Conservation (phyloP, 2,329 filamentous ascomycete species). For the Aureobasidium uvarum region DNA sequence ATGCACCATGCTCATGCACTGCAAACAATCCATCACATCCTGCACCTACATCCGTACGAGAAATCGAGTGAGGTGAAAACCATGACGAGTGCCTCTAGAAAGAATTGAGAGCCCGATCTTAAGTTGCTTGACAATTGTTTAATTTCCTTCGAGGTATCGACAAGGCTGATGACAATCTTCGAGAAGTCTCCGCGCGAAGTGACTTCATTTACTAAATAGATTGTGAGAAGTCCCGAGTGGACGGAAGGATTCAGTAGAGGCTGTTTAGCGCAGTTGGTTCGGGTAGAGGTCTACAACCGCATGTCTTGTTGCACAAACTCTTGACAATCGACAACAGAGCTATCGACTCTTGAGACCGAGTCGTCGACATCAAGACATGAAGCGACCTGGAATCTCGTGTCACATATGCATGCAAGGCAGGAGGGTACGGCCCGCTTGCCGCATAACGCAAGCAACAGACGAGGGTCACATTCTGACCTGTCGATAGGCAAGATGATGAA, state of each 20-base stretch:
- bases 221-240: not conserved
- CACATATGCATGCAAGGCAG: slow-evolving; percentile 4
- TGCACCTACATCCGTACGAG: not conserved
- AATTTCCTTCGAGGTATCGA: slow-evolving; percentile 6
- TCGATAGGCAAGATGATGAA: slow-evolving; percentile 15
- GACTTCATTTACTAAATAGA: slow-evolving; percentile 6
- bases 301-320: not conserved
- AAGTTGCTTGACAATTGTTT: not conserved
- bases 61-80: not conserved
- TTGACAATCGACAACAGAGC: not conserved
- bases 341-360: not conserved
- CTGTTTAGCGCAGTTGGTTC: slow-evolving; percentile 8
- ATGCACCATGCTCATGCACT: slow-evolving; percentile 6
- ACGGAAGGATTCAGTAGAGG: slow-evolving; percentile 13
- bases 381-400: not conserved
- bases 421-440: slow-evolving; percentile 21
- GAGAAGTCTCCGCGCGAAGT: slow-evolving; percentile 20
- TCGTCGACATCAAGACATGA: not conserved
- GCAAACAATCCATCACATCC: slow-evolving; percentile 7
- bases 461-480: slow-evolving; percentile 13
- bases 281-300: not conserved
- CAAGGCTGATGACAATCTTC: slow-evolving; percentile 24
- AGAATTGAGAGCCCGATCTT: not conserved
- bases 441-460: slow-evolving; percentile 4
- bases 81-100: not conserved